Conservation (phyloP, 1,284 basidiomycete species). For the Moesziomyces antarcticus region DNA sequence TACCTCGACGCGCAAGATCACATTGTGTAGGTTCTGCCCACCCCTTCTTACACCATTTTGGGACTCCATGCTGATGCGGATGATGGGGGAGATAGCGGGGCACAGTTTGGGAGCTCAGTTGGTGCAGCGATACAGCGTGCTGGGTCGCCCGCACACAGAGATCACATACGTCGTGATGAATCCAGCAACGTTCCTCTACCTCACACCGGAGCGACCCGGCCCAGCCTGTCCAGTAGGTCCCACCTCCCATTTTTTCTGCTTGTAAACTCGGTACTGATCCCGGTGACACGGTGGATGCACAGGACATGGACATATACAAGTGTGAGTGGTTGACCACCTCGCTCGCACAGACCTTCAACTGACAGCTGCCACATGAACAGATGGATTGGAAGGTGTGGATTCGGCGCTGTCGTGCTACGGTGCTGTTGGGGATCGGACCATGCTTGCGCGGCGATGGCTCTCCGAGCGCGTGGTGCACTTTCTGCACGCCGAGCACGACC, state of each 20-base stretch:
- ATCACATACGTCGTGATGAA: slow-evolving; percentile 33
- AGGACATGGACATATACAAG: slow-evolving; percentile 50
- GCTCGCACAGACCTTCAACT: neutral
- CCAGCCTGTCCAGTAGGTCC: slow-evolving; percentile 14
- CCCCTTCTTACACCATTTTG: neutral
- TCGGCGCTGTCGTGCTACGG: slow-evolving; percentile 12
- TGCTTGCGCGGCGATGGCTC: slow-evolving; percentile 7
- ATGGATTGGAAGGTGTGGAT: slow-evolving; percentile 27
- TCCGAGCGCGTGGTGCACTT: slow-evolving; percentile 17
- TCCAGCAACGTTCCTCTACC: slow-evolving; percentile 43
- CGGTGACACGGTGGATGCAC: neutral
- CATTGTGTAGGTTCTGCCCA: slow-evolving; percentile 29
- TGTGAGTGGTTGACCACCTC: slow-evolving; percentile 16
- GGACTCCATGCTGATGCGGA: neutral
- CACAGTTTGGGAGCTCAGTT: slow-evolving; percentile 49
- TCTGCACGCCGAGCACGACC: slow-evolving; percentile 31
- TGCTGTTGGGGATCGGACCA: no score
- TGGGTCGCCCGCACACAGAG: slow-evolving; percentile 7
- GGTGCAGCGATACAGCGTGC: slow-evolving; percentile 39
- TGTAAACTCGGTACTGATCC: neutral
- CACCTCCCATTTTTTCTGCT: neutral
- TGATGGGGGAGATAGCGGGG: slow-evolving; percentile 19
- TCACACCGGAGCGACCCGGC: slow-evolving; percentile 14
- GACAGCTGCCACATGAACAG: slow-evolving; percentile 1
- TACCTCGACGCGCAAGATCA: slow-evolving; percentile 13